Evolutionary conservation across 805 yeast species (phyloP), one percentile per base, ranked within the genome.

Genomic region (Kazachstania kunashirensis): DNA sequence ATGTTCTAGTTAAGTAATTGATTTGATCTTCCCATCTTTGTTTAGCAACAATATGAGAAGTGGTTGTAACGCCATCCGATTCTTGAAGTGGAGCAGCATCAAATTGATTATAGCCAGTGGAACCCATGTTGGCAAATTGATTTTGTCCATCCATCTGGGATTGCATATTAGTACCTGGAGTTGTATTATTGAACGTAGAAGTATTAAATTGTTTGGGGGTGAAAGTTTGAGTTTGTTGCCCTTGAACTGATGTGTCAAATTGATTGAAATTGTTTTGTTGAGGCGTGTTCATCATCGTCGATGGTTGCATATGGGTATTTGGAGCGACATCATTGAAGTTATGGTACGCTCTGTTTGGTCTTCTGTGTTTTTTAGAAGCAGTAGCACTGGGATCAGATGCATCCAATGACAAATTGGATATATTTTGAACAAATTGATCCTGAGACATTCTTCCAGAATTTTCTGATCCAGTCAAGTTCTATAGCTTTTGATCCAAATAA

Each of bases 1-100:
- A 88, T 1, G 73, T 56, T 31, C 57, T 58, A 44, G 62, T 45
- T 46, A 61, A 47, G 42, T 61, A 59, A 37, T 62, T 59, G 17
- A 60, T 48, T 34, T 62, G 66, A 38, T 55, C 57, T 29, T 53
- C 52, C 46, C 53, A 48, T 41, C 67, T 53, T 35, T 60, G 61
- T 5, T 53, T 52, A 6, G 65, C 43, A 10, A 61, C 52, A 35
- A 47, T 36, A 34, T 53, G 55, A 4, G 59, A 49, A 16, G 49
- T 48, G 11, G 52, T 43, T 4, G 13, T 8, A 6, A 8, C 6
- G 5, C n/a, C 16, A 3, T n/a, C 17, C 5, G 8, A 19, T 17
- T 6, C 23, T 5, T 17, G 17, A 11, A 6, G 6, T 12, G 21
- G 23, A 3, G 8, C 2, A 4, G 23, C 14, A 12, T 12, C n/a